These are phyloP conservation scores for Linum trigynum DNA, from an alignment of 345 rosid species.

Conservation along the genomic window DNA sequence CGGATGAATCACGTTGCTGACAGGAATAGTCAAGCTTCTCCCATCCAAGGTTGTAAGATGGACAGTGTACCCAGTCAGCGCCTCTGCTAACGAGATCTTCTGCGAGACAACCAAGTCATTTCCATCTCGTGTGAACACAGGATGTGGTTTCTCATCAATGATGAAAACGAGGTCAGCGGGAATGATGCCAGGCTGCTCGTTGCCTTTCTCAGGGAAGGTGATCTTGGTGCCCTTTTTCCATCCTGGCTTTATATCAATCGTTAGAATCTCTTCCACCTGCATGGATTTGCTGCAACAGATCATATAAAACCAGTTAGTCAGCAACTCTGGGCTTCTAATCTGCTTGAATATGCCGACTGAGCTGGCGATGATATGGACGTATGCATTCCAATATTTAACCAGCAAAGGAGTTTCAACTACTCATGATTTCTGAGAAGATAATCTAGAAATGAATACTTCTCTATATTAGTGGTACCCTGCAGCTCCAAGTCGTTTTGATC, in stretches of 20 bases:
- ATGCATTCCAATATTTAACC: not conserved
- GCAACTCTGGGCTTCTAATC: not conserved
- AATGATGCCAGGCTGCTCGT: constrained; percentile 9
- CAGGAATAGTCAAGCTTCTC: constrained; percentile 6
- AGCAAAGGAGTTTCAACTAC: not conserved
- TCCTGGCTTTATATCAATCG: constrained; percentile 21
- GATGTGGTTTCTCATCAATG: constrained; percentile 18
- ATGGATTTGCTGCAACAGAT: constrained; percentile 10
- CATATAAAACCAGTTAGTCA: not conserved
- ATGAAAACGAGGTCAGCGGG: constrained; percentile 20
- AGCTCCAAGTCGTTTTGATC: no score
- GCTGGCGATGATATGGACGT: not conserved
- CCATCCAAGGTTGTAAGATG: constrained; percentile 21
- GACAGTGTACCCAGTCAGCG: constrained; percentile 17
- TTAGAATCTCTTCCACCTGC: constrained; percentile 16
- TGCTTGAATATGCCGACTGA: not conserved
- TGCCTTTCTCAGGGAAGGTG: constrained; percentile 22
- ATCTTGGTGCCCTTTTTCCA: constrained; percentile 27
- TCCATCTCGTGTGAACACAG: constrained; percentile 15
- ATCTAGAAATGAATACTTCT: no score
- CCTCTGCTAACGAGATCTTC: constrained; percentile 19
- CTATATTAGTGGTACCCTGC: no score
- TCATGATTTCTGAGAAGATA: no score
- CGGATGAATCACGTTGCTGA: constrained; percentile 7
- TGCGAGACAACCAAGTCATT: constrained; percentile 15